Evolutionary conservation across 2,329 filamentous ascomycete species (phyloP).

Genomic region (Saccharata proteae): DNA sequence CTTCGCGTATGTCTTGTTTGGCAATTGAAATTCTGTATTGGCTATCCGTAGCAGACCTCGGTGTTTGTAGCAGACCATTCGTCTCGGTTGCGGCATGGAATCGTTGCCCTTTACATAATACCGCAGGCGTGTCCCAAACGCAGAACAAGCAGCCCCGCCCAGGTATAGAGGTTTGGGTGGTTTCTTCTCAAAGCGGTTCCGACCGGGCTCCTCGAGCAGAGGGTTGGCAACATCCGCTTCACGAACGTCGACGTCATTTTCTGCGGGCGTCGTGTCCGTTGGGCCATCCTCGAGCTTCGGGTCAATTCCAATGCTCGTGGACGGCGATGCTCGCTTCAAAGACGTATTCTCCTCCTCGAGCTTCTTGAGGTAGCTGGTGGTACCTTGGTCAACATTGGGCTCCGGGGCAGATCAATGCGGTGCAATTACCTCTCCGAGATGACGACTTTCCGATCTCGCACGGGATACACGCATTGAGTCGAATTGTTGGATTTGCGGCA

Average conservation of each 20-base stretch:
- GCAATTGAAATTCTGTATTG: slow-evolving; percentile 12
- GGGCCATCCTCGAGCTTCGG: slow-evolving; percentile 3
- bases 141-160: slow-evolving; percentile 15
- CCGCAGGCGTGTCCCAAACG: slow-evolving; percentile 14
- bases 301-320: slow-evolving; percentile 1
- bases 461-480: slow-evolving; percentile 12
- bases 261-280: not conserved
- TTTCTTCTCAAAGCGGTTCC: slow-evolving; percentile 7
- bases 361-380: slow-evolving; percentile 12
- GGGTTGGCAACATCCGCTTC: slow-evolving; percentile 13
- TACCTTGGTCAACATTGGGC: no score
- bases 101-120: slow-evolving; percentile 13
- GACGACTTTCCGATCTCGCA: slow-evolving; percentile 13
- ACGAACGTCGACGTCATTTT: slow-evolving; percentile 5
- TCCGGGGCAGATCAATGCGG: not conserved
- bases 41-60: slow-evolving; percentile 7
- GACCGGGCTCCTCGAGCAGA: slow-evolving; percentile 14
- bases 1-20: slow-evolving; percentile 14
- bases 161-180: slow-evolving; percentile 11
- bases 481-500: slow-evolving; percentile 12
- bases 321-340: slow-evolving; percentile 7
- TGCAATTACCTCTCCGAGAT: slow-evolving; percentile 13
- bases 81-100: slow-evolving; percentile 11
- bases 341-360: slow-evolving; percentile 13
- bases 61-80: slow-evolving; percentile 9